Evolutionary conservation across 1,284 basidiomycete genomes (phyloP), one percentile per base, ranked within the genome.

Genomic region (Naganishia cerealis): DNA sequence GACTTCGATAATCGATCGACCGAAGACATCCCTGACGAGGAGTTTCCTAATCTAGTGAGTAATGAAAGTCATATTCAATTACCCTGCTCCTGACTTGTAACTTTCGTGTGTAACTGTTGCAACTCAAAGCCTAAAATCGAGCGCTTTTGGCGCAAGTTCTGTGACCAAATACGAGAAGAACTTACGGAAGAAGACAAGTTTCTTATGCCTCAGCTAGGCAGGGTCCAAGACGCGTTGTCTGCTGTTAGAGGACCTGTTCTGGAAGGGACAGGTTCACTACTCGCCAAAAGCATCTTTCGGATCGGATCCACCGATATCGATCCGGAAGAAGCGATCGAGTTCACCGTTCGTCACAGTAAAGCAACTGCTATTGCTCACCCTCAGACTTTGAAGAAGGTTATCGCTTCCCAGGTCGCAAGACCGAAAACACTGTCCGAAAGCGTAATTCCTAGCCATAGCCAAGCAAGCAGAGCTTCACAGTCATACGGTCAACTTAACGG

Each of bases 311-410:
- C 85, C 6, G 86, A 88, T 9, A 82, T 84, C 1, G 82, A 86
- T 42, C 80, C 85, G 1, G 86, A 87, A 2, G 86, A 91, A 75
- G 87, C 90, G 0, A 81, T 96, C 57, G 87, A 88, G 74, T 86
- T 98, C 67, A 80, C 83, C 1, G 84, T 97, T 74, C 88, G 88
- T 75, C 85, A 88, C 46, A 89, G 87, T 75, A 98, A 98, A 80
- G 90, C 88, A 70, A 94, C 92, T 0, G 86, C 89, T 36, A 76
- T 87, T 39, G 85, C 86, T 1, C 83, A 87, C 21, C 88, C 92
- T 0, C 89, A 90, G 68, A 81, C 87, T n/a, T 88, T 90, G 85
- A 92, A 91, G 79, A 91, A 90, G 76, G 91, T 91, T n/a, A 57
- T 59, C 33, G 66, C 24, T 53, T 67, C 62, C 40, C 53, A 29